Percentiles rank a stretch among this genome's conserved stretches.
These are phyloP conservation scores for Leccinum olivaceopallidum DNA, from an alignment of 768 basidiomycete genomes.

Conservation along the genomic window DNA sequence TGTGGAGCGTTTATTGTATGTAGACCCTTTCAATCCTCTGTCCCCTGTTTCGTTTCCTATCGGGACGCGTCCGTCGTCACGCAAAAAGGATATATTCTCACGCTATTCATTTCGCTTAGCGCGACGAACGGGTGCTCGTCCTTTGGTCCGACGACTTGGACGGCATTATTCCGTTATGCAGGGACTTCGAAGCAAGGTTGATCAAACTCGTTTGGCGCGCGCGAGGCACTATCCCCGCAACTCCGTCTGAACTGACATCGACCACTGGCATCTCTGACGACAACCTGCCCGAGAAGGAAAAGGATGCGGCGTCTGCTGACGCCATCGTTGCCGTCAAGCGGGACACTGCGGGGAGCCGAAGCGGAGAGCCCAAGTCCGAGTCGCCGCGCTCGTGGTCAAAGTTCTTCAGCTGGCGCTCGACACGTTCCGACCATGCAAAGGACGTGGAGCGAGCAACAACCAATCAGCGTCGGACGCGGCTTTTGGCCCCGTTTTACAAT, in stretches of 20 bases:
- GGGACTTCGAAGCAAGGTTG: conserved; percentile 74
- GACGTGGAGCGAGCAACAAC: conserved; percentile 55
- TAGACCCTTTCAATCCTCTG: conserved; percentile 11
- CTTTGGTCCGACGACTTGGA: conserved; percentile 88
- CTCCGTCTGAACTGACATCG: conserved; percentile 41
- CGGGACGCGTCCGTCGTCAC: neutral
- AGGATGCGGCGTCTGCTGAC: conserved; percentile 21
- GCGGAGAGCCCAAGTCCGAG: neutral
- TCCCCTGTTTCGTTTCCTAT: neutral
- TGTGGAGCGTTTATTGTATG: conserved; percentile 84
- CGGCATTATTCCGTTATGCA: conserved; percentile 69
- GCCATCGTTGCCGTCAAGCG: conserved; percentile 10
- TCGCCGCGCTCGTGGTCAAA: conserved; percentile 19
- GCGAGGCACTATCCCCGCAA: conserved; percentile 37
- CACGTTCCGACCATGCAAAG: conserved; percentile 33
- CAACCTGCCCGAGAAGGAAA: conserved; percentile 52
- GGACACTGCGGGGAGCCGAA: neutral
- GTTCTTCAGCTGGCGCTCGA: conserved; percentile 48
- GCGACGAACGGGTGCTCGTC: conserved; percentile 80
- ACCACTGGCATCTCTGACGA: conserved; percentile 53
- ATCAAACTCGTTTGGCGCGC: conserved; percentile 79
- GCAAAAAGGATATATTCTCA: neutral
- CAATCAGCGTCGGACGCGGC: conserved; percentile 48
- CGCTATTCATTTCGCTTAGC: conserved; percentile 40
- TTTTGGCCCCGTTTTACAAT: conserved; percentile 72